Base-by-base conservation (phyloP, 257 asterid species). In the Gentiana straminea region DNA sequence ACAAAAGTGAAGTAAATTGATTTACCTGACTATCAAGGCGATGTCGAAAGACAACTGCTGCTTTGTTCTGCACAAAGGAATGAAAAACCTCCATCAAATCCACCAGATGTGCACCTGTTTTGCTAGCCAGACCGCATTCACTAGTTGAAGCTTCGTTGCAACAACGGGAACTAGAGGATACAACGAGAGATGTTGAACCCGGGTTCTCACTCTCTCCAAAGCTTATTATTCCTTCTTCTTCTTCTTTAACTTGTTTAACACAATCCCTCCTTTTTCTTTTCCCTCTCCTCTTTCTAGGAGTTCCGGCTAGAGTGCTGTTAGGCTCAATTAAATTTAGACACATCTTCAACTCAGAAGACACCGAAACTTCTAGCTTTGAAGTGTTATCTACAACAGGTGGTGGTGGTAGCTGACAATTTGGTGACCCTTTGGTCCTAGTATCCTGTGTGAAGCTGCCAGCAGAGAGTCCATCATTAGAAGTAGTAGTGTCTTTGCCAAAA, bases 21-120 rank as follows among this genome's bases (percentile, higher is more conserved):
- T 62, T 24, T 75, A 83, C 94, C 97, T 89, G 98, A 68, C 96
- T 75, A 69, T 91, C 98, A 82, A 91, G 86, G 47, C 93, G 86
- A 71, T 87, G 95, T 70, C 78, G 77, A 62, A 91, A 87, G 64
- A 83, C 95, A 7, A 73, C 57, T 1, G 94, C 95, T 3, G 81
- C 76, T 48, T 78, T 87, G 7, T 85, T 78, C 71, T 57, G 72
- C 2, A 87, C 81, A 55, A 87, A 67, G 11, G 82, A 75, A 59
- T 70, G 45, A 65, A 79, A 87, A 58, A 87, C 75, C 32, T 67
- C 80, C 51, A 81, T 70, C 81, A 86, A 68, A 54, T 66, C 70
- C 36, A 66, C 73, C 24, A 24, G 24, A 24, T 24, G 24, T 39
- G 64, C 72, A 38, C 63, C 59, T 41, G 24, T 57, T 44, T 65